A percentile compares a stretch with the other conserved stretches of the same genome.
These are phyloP conservation scores for Macrophomina tecta DNA, from an alignment of 2,329 filamentous ascomycete species.

Conservation along the genomic window DNA sequence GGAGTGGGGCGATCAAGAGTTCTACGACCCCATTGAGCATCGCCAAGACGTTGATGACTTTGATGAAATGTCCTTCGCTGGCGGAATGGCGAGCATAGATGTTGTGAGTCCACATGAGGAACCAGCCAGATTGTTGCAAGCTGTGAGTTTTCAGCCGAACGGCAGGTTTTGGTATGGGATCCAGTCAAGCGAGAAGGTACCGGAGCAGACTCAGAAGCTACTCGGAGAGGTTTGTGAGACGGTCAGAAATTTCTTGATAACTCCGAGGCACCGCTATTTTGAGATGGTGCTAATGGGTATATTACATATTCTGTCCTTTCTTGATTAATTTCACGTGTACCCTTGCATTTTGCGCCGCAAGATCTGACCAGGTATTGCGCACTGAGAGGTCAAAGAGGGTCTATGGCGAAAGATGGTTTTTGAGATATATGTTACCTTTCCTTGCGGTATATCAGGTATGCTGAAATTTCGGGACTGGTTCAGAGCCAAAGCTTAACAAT, in stretches of 20 bases:
- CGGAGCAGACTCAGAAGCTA: not conserved
- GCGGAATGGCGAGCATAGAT: slow-evolving; percentile 50
- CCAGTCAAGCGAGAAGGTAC: not conserved
- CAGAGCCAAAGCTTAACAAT: too few relatives aligned
- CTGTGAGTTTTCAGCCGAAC: slow-evolving; percentile 29
- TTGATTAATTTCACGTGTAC: too few relatives aligned
- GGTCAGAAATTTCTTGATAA: not conserved
- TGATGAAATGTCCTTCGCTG: slow-evolving; percentile 58
- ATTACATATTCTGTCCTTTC: too few relatives aligned
- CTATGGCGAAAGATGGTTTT: too few relatives aligned
- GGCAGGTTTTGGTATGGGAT: slow-evolving; percentile 31
- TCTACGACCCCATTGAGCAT: slow-evolving; percentile 49
- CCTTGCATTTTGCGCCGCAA: too few relatives aligned
- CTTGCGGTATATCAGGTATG: too few relatives aligned
- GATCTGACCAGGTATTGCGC: too few relatives aligned
- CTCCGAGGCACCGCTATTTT: not conserved
- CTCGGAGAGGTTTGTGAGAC: not conserved
- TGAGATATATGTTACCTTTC: too few relatives aligned
- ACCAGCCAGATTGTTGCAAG: slow-evolving; percentile 35
- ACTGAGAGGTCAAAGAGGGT: too few relatives aligned
- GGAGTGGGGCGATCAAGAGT: slow-evolving; percentile 41
- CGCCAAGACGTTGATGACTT: slow-evolving; percentile 56
- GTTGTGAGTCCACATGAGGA: slow-evolving; percentile 61
- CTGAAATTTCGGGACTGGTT: too few relatives aligned
- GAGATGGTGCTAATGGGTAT: not conserved